A percentile compares a stretch with the other conserved stretches of the same genome.
Evolutionary conservation across 345 rosid genomes (phyloP).

Genomic region (Brassica napus): DNA sequence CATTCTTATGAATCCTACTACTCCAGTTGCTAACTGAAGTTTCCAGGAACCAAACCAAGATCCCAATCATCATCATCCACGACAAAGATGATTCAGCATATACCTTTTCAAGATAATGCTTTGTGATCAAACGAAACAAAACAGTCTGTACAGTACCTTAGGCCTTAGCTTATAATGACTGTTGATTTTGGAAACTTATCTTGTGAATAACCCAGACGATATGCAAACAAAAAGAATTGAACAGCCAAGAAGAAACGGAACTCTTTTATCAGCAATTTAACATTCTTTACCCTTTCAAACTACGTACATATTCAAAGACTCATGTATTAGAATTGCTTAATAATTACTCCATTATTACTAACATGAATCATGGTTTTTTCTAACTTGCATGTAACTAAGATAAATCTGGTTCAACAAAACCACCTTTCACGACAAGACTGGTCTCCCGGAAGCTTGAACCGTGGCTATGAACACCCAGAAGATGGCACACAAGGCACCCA

Average conservation of each 20-base stretch:
- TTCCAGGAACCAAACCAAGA: background rate
- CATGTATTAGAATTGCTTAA: background rate
- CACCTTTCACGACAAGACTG: background rate
- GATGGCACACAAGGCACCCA: slow-evolving; percentile 69
- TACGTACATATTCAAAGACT: slow-evolving; percentile 19
- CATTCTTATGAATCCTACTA: background rate
- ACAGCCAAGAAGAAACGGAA: background rate
- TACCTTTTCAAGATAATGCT: background rate
- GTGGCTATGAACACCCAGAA: slow-evolving; percentile 65
- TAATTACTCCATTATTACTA: background rate
- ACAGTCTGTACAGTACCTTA: background rate
- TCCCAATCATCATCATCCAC: background rate
- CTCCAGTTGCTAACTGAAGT: background rate
- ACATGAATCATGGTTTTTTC: slow-evolving; percentile 9
- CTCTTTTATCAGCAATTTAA: background rate
- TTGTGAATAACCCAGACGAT: background rate
- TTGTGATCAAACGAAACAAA: background rate
- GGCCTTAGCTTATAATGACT: too few species aligned
- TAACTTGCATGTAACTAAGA: background rate
- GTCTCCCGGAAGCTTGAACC: slow-evolving; percentile 40
- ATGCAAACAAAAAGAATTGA: background rate
- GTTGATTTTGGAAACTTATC: background rate
- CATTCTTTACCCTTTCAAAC: slow-evolving; percentile 6
- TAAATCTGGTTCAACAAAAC: background rate
- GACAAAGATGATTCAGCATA: background rate